Percentiles rank a stretch among this genome's conserved stretches.
phyloP scores from a whole-genome alignment of 805 yeast species.

The Cyberlindnera saturnus region DNA sequence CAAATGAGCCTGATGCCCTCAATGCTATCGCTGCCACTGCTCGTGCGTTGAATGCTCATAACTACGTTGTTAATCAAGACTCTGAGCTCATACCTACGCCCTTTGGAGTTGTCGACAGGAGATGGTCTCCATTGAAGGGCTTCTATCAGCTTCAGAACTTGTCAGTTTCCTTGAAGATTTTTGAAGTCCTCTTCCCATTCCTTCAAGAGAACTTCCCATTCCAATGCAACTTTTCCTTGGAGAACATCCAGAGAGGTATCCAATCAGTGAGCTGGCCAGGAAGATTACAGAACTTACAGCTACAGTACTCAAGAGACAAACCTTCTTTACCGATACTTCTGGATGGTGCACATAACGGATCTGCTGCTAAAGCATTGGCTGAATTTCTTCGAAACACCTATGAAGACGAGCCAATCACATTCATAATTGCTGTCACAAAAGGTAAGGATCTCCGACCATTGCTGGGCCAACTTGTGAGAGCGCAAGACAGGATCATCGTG shows the following conservation, averaged over 20 bases:
- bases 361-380: conserved; percentile 70
- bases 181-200: conserved; percentile 31
- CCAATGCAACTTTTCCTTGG: conserved; percentile 25
- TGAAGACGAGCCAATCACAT: conserved; percentile 29
- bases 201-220: conserved; percentile 21
- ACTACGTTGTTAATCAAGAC: conserved; percentile 15
- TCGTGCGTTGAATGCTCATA: conserved; percentile 20
- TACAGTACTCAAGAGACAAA: conserved; percentile 21
- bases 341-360: conserved; percentile 92
- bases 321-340: conserved; percentile 38
- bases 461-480: conserved; percentile 41
- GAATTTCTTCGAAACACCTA: conserved; percentile 30
- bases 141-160: conserved; percentile 67
- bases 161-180: conserved; percentile 55
- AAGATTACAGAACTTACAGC: conserved; percentile 52
- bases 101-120: conserved; percentile 26
- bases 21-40: conserved; percentile 39
- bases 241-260: conserved; percentile 46
- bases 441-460: conserved; percentile 59
- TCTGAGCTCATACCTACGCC: conserved; percentile 23
- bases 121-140: conserved; percentile 57
- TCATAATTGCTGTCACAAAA: conserved; percentile 68
- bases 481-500: conserved; percentile 52
- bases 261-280: conserved; percentile 75
- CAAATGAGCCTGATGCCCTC: conserved; percentile 50